These are phyloP conservation scores for Theobroma grandiflorum DNA, from an alignment of 441 rosid genomes.

Conservation along the genomic window DNA sequence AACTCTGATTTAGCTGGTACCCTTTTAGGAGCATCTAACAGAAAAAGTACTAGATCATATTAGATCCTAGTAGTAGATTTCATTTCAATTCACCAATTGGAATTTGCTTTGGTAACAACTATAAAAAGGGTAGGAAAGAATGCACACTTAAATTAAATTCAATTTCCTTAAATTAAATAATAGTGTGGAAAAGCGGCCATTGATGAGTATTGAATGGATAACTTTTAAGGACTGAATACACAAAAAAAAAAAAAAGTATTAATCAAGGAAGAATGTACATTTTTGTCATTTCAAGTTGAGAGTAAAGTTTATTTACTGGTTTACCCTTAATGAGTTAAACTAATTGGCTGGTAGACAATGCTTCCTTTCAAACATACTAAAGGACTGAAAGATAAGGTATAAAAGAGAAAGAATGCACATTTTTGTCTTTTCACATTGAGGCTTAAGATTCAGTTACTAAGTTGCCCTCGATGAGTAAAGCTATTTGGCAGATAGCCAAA, in stretches of 20 bases:
- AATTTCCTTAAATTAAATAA: neutral
- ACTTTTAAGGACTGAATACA: too few relatives aligned
- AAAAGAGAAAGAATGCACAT: too few relatives aligned
- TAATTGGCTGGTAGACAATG: too few relatives aligned
- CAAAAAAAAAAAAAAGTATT: too few relatives aligned
- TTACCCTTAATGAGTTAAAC: too few relatives aligned
- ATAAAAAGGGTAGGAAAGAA: neutral
- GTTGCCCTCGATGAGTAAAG: neutral
- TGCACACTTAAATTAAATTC: neutral
- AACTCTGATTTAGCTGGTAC: conserved; percentile 47
- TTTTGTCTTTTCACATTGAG: neutral
- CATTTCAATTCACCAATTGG: neutral
- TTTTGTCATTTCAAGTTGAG: too few relatives aligned
- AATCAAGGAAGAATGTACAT: too few relatives aligned
- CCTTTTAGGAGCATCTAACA: conserved; percentile 35
- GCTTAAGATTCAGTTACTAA: neutral
- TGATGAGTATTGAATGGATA: too few relatives aligned
- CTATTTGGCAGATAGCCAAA: neutral
- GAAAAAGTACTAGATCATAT: neutral
- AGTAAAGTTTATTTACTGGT: too few relatives aligned
- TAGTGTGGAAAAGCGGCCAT: too few relatives aligned
- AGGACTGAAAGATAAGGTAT: too few relatives aligned
- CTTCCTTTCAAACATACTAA: too few relatives aligned
- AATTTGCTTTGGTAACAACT: neutral
- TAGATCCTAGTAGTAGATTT: neutral